These are phyloP conservation scores for Filobasidium wieringae DNA, from an alignment of 768 basidiomycete species.

Conservation along the genomic window DNA sequence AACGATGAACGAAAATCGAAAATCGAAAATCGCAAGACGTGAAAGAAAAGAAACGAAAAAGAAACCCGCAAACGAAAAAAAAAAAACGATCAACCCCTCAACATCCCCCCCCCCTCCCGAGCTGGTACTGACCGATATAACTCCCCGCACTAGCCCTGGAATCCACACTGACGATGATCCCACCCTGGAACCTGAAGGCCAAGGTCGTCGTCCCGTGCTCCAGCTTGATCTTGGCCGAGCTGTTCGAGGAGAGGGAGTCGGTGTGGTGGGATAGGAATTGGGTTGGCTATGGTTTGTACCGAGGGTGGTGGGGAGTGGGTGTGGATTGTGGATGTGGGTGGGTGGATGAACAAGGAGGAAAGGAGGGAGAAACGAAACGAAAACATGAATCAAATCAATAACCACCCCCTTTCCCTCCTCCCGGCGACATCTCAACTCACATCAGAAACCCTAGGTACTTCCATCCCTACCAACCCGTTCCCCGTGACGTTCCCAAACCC, in stretches of 20 bases:
- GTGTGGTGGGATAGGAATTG: conserved; percentile 86
- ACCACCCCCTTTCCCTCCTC: too few species aligned
- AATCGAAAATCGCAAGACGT: too few species aligned
- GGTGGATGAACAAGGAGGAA: neutral
- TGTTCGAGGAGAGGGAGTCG: conserved; percentile 79
- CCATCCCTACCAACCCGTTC: conserved; percentile 33
- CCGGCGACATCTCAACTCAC: conserved; percentile 20
- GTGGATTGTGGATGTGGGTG: neutral
- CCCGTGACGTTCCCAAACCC: conserved; percentile 30
- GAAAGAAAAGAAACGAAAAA: too few species aligned
- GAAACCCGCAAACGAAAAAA: too few species aligned
- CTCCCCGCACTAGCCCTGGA: conserved; percentile 93
- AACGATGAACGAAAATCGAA: neutral
- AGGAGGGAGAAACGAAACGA: neutral
- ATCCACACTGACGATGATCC: conserved; percentile 99
- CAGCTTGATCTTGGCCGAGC: conserved; percentile 90
- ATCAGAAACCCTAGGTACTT: conserved; percentile 30
- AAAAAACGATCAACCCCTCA: neutral
- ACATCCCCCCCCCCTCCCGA: too few species aligned
- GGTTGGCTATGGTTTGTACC: conserved; percentile 53
- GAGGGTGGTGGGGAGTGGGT: neutral
- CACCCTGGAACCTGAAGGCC: conserved; percentile 91
- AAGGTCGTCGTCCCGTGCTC: conserved; percentile 97
- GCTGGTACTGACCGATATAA: conserved; percentile 67
- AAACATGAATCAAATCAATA: too few species aligned